These are phyloP conservation scores for Oenanthe javanica DNA, from an alignment of 140 eudicot genomes.

Conservation along the genomic window DNA sequence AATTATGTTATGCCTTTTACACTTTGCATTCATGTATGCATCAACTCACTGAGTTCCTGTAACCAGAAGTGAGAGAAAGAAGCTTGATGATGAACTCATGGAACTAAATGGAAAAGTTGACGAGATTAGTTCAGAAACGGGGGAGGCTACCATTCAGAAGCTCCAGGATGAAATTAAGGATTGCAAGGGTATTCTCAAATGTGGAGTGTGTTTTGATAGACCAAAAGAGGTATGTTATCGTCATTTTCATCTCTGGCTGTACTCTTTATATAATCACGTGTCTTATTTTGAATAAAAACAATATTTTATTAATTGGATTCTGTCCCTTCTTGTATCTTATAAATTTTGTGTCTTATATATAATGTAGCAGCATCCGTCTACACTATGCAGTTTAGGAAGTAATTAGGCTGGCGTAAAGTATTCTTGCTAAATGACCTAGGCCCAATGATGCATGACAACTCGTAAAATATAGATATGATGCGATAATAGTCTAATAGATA, in stretches of 20 bases:
- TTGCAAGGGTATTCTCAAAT: conserved; percentile 83
- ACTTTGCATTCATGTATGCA: not conserved
- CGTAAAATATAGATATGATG: too few species aligned
- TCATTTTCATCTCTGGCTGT: not conserved
- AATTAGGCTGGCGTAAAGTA: not conserved
- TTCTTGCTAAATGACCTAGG: not conserved
- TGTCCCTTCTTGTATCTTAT: not conserved
- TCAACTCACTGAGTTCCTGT: conserved; percentile 3
- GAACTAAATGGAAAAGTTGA: conserved; percentile 58
- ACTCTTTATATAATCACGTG: not conserved
- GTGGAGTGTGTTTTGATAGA: conserved; percentile 93
- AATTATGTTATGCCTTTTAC: not conserved
- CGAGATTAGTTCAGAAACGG: conserved; percentile 63
- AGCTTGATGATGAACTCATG: conserved; percentile 71
- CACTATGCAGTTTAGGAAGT: not conserved
- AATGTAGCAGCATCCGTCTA: not conserved
- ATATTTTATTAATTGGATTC: not conserved
- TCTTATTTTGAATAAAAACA: not conserved
- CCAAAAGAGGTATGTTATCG: conserved; percentile 70
- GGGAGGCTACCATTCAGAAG: conserved; percentile 88
- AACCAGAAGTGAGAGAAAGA: conserved; percentile 52
- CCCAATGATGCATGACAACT: not conserved
- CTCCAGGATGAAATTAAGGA: conserved; percentile 91
- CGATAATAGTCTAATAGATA: too few species aligned
- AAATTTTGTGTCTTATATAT: not conserved